These are phyloP conservation scores for Aspergillus jensenii DNA, from an alignment of 2,329 filamentous ascomycete species.

Conservation along the genomic window DNA sequence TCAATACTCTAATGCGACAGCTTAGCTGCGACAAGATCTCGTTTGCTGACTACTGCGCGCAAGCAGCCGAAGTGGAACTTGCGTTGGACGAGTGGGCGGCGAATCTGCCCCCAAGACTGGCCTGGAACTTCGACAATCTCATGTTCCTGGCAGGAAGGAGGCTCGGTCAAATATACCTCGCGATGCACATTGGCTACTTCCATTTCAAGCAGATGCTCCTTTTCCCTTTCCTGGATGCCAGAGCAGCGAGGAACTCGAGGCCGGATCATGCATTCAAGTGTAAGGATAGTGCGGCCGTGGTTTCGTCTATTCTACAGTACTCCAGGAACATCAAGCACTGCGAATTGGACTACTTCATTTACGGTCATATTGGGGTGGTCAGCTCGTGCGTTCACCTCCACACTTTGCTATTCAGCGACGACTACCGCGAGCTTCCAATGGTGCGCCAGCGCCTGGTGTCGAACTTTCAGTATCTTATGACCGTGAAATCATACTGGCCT, in stretches of 20 bases:
- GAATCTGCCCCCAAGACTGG: slow-evolving; percentile 12
- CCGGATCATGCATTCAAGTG: slow-evolving; percentile 12
- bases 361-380: slow-evolving; percentile 21
- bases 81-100: slow-evolving; percentile 17
- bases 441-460: slow-evolving; percentile 17
- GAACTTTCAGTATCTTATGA: slow-evolving; percentile 25
- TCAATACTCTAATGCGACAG: slow-evolving; percentile 15
- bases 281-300: slow-evolving; percentile 16
- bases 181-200: slow-evolving; percentile 24
- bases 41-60: slow-evolving; percentile 16
- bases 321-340: slow-evolving; percentile 16
- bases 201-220: slow-evolving; percentile 25
- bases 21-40: slow-evolving; percentile 17
- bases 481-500: slow-evolving; percentile 21
- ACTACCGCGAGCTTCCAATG: slow-evolving; percentile 9
- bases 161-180: slow-evolving; percentile 21
- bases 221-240: slow-evolving; percentile 21
- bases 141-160: slow-evolving; percentile 11
- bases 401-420: slow-evolving; percentile 19
- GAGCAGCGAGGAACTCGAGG: neutral
- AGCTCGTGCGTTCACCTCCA: slow-evolving; percentile 25
- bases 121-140: slow-evolving; percentile 16
- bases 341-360: slow-evolving; percentile 23
- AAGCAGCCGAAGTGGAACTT: slow-evolving; percentile 12
- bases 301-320: slow-evolving; percentile 20